A percentile compares a stretch with the other conserved stretches of the same genome.
Conservation (phyloP, 257 asterid species). For the Jasminum sambac region DNA sequence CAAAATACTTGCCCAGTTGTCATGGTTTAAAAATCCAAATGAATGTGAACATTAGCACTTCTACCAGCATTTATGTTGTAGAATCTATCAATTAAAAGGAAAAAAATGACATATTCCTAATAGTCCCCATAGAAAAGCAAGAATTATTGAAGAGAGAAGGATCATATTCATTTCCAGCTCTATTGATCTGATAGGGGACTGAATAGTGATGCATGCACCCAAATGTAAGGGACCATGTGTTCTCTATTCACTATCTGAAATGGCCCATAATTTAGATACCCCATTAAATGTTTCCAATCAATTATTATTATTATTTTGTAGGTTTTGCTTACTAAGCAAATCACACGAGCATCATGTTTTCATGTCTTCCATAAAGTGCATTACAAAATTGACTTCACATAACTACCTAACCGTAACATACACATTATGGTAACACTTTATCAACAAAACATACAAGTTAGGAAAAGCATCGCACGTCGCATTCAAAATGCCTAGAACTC, state of each 20-base stretch:
- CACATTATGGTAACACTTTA: neutral
- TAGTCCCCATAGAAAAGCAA: slow-evolving; percentile 9
- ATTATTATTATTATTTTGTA: too few species aligned
- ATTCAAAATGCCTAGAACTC: neutral
- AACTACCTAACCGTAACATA: too few species aligned
- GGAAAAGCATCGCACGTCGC: neutral
- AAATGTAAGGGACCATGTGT: slow-evolving; percentile 24
- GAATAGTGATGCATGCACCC: slow-evolving; percentile 27
- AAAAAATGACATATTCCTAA: neutral
- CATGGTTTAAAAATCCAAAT: neutral
- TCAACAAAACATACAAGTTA: neutral
- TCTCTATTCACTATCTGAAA: neutral
- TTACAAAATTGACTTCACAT: neutral
- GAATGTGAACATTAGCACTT: too few species aligned
- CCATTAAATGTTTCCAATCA: neutral
- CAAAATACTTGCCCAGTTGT: too few species aligned
- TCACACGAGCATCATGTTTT: neutral
- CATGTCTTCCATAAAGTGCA: neutral
- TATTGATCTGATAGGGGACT: slow-evolving; percentile 27
- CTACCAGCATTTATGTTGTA: neutral
- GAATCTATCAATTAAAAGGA: slow-evolving; percentile 16
- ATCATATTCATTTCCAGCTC: slow-evolving; percentile 21
- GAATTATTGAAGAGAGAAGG: slow-evolving; percentile 27
- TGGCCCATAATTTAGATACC: slow-evolving; percentile 8
- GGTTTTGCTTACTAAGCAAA: neutral